Evolutionary conservation across 2,329 filamentous ascomycete species (phyloP).

Genomic region (Periconia digitata): DNA sequence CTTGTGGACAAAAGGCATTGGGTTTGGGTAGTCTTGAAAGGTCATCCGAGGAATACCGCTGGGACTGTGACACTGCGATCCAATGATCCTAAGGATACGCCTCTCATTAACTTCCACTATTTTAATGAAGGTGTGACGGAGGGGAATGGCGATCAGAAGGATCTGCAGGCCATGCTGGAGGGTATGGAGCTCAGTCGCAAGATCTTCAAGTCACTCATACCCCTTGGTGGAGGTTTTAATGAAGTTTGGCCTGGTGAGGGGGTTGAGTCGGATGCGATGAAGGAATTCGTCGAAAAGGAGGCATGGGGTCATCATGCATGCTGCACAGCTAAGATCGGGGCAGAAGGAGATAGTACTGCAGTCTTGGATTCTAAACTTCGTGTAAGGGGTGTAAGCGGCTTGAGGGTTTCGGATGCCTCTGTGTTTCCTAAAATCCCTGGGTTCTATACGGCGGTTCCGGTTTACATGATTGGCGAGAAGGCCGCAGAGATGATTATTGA

Average conservation of each 20-base stretch:
- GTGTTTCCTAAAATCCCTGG: conserved; percentile 48
- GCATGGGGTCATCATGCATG: conserved; percentile 57
- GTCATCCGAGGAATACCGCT: conserved; percentile 60
- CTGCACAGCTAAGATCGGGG: conserved; percentile 61
- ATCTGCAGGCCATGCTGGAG: conserved; percentile 57
- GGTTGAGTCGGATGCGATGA: conserved; percentile 48
- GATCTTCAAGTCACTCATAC: conserved; percentile 40
- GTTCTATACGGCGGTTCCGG: conserved; percentile 46
- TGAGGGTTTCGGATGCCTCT: conserved; percentile 52
- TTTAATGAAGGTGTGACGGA: conserved; percentile 55
- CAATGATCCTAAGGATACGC: conserved; percentile 62
- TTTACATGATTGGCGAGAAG: conserved; percentile 63
- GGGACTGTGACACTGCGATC: conserved; percentile 64
- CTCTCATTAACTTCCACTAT: conserved; percentile 51
- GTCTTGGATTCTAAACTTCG: conserved; percentile 58
- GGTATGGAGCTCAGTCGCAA: conserved; percentile 56
- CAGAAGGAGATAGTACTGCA: conserved; percentile 49
- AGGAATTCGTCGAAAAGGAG: conserved; percentile 28
- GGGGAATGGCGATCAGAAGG: conserved; percentile 58
- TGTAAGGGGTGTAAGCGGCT: conserved; percentile 54
- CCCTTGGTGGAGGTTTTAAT: conserved; percentile 47
- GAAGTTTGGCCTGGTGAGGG: conserved; percentile 54
- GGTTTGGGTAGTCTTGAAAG: conserved; percentile 59
- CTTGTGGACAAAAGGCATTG: conserved; percentile 49
- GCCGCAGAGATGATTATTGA: conserved; percentile 33